Evolutionary conservation across 2,329 filamentous ascomycete genomes (phyloP).

Genomic region (Xylariaceae sp.): DNA sequence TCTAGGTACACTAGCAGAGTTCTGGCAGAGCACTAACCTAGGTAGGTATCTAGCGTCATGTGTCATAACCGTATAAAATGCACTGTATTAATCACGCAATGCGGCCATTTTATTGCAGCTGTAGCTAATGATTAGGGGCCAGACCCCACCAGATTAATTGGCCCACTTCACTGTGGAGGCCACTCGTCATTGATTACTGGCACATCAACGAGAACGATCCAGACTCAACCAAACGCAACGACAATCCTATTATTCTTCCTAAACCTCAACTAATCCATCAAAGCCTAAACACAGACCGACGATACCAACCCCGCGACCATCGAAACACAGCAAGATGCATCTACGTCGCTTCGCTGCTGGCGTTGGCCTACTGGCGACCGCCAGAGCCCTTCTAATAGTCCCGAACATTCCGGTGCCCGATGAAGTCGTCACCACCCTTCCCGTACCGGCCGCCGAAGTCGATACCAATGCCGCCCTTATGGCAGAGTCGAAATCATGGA

Average conservation of each 20-base stretch:
- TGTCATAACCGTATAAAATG: too few relatives aligned
- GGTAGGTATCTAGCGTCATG: too few relatives aligned
- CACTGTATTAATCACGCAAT: too few relatives aligned
- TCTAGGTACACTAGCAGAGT: too few relatives aligned
- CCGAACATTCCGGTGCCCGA: constrained; percentile 26
- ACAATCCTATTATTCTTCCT: background rate
- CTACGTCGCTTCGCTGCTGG: constrained; percentile 32
- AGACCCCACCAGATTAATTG: background rate
- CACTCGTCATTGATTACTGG: background rate
- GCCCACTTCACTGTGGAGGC: background rate
- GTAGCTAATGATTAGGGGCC: background rate
- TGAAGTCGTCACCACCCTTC: constrained; percentile 28
- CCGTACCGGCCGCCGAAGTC: constrained; percentile 22
- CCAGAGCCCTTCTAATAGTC: constrained; percentile 31
- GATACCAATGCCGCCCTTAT: constrained; percentile 16
- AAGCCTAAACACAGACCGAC: constrained; percentile 6
- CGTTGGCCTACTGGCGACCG: constrained; percentile 32
- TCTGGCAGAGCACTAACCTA: too few relatives aligned
- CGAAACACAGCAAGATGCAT: constrained; percentile 27
- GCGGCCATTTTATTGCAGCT: too few relatives aligned
- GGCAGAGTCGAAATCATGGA: constrained; percentile 21
- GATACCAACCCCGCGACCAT: background rate
- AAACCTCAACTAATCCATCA: constrained; percentile 1
- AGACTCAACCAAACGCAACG: background rate
- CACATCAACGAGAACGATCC: background rate